Conservation (phyloP, 2,329 filamentous ascomycete genomes). For the Metarhizium sp. region DNA sequence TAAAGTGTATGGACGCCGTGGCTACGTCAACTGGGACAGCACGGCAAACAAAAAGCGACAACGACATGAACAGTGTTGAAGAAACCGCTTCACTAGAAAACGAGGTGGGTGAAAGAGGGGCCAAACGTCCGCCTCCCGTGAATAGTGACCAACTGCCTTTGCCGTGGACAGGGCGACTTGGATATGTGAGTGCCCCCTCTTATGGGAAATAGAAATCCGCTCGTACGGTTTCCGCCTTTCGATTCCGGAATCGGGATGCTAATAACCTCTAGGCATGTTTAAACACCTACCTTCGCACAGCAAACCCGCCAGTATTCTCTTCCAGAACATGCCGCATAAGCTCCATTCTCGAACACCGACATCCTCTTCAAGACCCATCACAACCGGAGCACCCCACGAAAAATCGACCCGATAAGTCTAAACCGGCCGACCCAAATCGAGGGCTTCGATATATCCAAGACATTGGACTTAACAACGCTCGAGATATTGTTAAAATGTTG, state of each 20-base stretch:
- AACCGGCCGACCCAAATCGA: constrained; percentile 55
- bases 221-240: background rate
- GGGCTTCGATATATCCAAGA: constrained; percentile 68
- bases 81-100: background rate
- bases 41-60: background rate
- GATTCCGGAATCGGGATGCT: background rate
- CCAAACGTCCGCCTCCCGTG: constrained; percentile 59
- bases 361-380: constrained; percentile 66
- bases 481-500: constrained; percentile 77
- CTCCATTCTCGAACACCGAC: constrained; percentile 80
- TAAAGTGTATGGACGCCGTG: background rate
- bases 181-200: constrained; percentile 56
- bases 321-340: constrained; percentile 87
- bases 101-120: constrained; percentile 23
- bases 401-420: constrained; percentile 70
- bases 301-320: constrained; percentile 77
- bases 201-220: background rate
- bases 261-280: constrained; percentile 57
- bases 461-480: constrained; percentile 71
- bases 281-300: constrained; percentile 79
- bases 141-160: constrained; percentile 77
- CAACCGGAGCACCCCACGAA: constrained; percentile 75
- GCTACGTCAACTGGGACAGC: background rate
- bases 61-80: background rate
- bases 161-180: constrained; percentile 82